Percentiles rank a stretch among this genome's conserved stretches.
phyloP scores from a whole-genome alignment of 352 stramenopile genomes.

The Phytopythium delawarense region DNA sequence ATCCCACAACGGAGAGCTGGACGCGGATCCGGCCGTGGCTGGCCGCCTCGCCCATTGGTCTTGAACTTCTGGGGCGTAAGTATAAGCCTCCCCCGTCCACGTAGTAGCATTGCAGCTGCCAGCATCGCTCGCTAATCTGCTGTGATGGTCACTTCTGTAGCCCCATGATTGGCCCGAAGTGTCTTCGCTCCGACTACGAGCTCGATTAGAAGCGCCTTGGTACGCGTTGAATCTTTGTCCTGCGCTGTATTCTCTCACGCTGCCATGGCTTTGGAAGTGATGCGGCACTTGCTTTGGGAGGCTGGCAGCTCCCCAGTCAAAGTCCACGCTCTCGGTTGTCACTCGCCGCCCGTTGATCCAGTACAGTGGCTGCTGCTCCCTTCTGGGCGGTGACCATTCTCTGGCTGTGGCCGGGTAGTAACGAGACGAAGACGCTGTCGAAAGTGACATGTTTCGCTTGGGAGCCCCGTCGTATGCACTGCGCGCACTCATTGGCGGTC shows the following conservation, averaged over 20 bases:
- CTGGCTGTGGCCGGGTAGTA: neutral
- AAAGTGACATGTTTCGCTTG: neutral
- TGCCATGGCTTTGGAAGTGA: neutral
- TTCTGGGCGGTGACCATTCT: neutral
- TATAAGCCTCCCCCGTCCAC: neutral
- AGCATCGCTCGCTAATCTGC: too few relatives aligned
- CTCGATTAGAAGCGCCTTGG: neutral
- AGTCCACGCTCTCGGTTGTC: neutral
- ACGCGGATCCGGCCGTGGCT: conserved; percentile 5
- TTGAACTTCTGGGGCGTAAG: neutral
- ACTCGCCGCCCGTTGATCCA: conserved; percentile 4
- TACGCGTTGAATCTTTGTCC: neutral
- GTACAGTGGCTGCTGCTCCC: conserved; percentile 4
- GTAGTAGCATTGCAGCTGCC: too few relatives aligned
- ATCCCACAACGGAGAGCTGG: conserved; percentile 31
- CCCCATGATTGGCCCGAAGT: neutral
- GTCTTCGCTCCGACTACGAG: neutral
- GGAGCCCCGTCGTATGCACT: neutral
- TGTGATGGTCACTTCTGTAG: neutral
- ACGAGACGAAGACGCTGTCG: neutral
- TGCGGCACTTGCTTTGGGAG: neutral
- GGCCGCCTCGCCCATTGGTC: conserved; percentile 2
- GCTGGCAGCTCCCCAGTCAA: neutral
- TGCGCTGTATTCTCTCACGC: neutral
- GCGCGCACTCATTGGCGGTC: conserved; percentile 1